phyloP scores from a whole-genome alignment of 257 asterid genomes.

The Salvia splendens region DNA sequence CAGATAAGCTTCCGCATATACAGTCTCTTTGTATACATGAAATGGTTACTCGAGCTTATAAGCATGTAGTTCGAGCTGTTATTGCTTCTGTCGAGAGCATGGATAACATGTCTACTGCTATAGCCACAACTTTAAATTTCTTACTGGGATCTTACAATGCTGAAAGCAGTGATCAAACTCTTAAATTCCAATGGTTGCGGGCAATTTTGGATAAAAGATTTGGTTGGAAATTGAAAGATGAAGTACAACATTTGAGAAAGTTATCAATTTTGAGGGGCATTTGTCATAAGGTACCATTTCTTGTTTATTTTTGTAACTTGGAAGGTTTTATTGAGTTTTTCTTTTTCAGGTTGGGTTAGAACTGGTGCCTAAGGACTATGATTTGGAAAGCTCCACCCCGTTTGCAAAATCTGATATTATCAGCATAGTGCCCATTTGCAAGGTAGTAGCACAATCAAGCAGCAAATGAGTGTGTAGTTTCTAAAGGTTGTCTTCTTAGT shows the following conservation, averaged over 20 bases:
- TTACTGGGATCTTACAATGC: slow-evolving; percentile 65
- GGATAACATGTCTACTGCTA: slow-evolving; percentile 63
- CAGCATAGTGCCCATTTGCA: slow-evolving; percentile 88
- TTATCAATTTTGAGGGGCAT: slow-evolving; percentile 89
- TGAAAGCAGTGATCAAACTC: slow-evolving; percentile 51
- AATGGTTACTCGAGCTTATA: slow-evolving; percentile 97
- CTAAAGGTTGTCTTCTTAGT: slow-evolving; percentile 25
- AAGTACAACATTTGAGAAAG: slow-evolving; percentile 71
- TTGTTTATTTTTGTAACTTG: slow-evolving; percentile 27
- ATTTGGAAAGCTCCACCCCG: slow-evolving; percentile 79
- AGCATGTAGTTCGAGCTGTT: slow-evolving; percentile 89
- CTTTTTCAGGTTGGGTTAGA: slow-evolving; percentile 82
- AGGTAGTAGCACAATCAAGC: slow-evolving; percentile 49
- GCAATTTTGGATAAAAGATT: slow-evolving; percentile 65
- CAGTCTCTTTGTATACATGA: slow-evolving; percentile 97
- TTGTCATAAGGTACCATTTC: slow-evolving; percentile 78
- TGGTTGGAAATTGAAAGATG: slow-evolving; percentile 80
- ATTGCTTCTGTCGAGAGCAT: slow-evolving; percentile 72
- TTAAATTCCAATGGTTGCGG: slow-evolving; percentile 73
- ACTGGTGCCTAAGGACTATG: slow-evolving; percentile 88
- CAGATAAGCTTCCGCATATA: slow-evolving; percentile 96
- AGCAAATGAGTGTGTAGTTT: neutral
- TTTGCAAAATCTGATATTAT: slow-evolving; percentile 72
- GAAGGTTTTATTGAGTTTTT: slow-evolving; percentile 34
- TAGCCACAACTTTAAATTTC: slow-evolving; percentile 81